These are phyloP conservation scores for Colletotrichum navitas DNA, from an alignment of 2,329 filamentous ascomycete species.

Conservation along the genomic window DNA sequence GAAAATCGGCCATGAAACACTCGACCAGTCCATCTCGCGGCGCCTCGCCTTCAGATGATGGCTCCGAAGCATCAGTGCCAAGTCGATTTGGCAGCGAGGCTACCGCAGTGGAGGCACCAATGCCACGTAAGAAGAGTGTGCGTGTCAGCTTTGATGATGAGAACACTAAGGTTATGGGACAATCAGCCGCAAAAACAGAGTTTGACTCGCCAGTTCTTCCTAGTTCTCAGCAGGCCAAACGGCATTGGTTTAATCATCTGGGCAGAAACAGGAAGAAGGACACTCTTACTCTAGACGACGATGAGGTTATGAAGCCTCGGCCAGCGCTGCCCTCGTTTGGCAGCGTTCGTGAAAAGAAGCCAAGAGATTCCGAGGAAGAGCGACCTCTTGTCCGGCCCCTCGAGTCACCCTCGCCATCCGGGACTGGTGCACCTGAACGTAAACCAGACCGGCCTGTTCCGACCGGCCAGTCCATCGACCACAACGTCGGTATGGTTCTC, in stretches of 20 bases:
- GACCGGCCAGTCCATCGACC: conserved; percentile 71
- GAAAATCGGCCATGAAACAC: conserved; percentile 82
- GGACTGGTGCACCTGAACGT: conserved; percentile 45
- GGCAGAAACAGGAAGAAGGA: conserved; percentile 66
- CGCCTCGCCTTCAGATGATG: conserved; percentile 63
- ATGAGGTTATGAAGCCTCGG: conserved; percentile 79
- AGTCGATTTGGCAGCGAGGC: conserved; percentile 44
- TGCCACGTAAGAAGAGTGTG: conserved; percentile 71
- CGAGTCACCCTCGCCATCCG: conserved; percentile 51
- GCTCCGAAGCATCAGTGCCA: conserved; percentile 59
- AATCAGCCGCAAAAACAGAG: conserved; percentile 55
- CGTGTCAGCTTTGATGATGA: conserved; percentile 85
- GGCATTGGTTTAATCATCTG: conserved; percentile 61
- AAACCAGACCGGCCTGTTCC: conserved; percentile 47
- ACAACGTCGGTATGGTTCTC: conserved; percentile 68
- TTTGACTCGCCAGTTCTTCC: conserved; percentile 55
- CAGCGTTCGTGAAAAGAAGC: conserved; percentile 75
- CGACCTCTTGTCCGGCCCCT: conserved; percentile 69
- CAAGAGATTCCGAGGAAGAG: conserved; percentile 68
- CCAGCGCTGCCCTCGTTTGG: conserved; percentile 81
- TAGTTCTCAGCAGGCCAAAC: conserved; percentile 55
- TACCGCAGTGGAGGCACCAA: conserved; percentile 50
- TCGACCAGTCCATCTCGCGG: conserved; percentile 65
- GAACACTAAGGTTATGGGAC: conserved; percentile 66
- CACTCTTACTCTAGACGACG: conserved; percentile 63